Percentiles rank a stretch among this genome's conserved stretches.
phyloP scores from a whole-genome alignment of 805 yeast genomes.

The Sungouiozyma intestinalis region DNA sequence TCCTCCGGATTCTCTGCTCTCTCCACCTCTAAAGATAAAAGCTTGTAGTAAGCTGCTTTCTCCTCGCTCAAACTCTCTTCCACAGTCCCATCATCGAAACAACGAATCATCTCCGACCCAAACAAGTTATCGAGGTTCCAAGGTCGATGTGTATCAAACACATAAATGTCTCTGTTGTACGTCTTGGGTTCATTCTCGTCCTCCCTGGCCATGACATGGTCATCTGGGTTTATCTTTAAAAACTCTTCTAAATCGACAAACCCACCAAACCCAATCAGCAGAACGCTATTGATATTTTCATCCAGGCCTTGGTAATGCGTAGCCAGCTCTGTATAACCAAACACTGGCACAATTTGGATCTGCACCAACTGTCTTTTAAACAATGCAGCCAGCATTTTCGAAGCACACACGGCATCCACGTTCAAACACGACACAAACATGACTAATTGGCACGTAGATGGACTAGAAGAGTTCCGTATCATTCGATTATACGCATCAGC shows the following conservation, averaged over 20 bases:
- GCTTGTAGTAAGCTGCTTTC: slow-evolving; percentile 48
- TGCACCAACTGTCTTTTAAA: slow-evolving; percentile 76
- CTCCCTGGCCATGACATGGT: slow-evolving; percentile 32
- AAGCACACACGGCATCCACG: slow-evolving; percentile 86
- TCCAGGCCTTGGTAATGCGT: slow-evolving; percentile 56
- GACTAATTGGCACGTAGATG: slow-evolving; percentile 83
- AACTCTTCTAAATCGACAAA: slow-evolving; percentile 74
- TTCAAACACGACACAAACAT: slow-evolving; percentile 83
- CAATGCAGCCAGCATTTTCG: slow-evolving; percentile 59
- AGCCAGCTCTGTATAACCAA: slow-evolving; percentile 76
- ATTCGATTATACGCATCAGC: slow-evolving; percentile 58
- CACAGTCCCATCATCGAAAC: slow-evolving; percentile 80
- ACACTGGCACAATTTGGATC: slow-evolving; percentile 83
- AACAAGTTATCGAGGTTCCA: slow-evolving; percentile 92
- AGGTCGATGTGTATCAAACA: slow-evolving; percentile 89
- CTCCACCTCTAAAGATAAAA: slow-evolving; percentile 35
- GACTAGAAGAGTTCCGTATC: slow-evolving; percentile 64
- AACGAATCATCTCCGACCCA: slow-evolving; percentile 65
- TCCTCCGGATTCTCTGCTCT: slow-evolving; percentile 30
- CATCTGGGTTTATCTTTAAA: slow-evolving; percentile 50
- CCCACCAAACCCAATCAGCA: slow-evolving; percentile 89
- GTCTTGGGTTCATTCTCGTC: slow-evolving; percentile 22
- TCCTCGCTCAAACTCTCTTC: slow-evolving; percentile 49
- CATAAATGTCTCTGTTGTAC: slow-evolving; percentile 53
- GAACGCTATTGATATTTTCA: slow-evolving; percentile 60